phyloP scores from a whole-genome alignment of 2,329 filamentous ascomycete genomes.

The Curvularia hawaiiensis region DNA sequence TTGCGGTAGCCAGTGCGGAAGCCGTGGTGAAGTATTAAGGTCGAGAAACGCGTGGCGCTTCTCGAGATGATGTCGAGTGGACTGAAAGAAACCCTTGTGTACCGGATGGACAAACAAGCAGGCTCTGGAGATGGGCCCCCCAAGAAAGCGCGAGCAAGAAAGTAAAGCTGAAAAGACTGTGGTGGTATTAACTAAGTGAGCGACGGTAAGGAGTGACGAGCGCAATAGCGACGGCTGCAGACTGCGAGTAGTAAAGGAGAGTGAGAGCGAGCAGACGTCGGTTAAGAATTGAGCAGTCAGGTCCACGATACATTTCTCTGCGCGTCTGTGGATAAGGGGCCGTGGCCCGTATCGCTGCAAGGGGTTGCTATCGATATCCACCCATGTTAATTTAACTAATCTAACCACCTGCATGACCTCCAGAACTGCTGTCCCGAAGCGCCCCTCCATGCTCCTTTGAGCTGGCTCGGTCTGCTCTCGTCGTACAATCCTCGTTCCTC shows the following conservation, averaged over 20 bases:
- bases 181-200: slow-evolving; percentile 30
- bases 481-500: slow-evolving; percentile 24
- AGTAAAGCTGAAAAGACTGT: slow-evolving; percentile 26
- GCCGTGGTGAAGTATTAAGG: slow-evolving; percentile 51
- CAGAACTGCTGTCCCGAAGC: slow-evolving; percentile 26
- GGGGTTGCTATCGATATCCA: slow-evolving; percentile 42
- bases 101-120: slow-evolving; percentile 6
- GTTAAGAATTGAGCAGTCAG: slow-evolving; percentile 27
- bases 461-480: slow-evolving; percentile 27
- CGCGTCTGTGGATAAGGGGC: slow-evolving; percentile 30
- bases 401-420: slow-evolving; percentile 42
- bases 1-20: slow-evolving; percentile 62
- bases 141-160: slow-evolving; percentile 22
- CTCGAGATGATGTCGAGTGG: slow-evolving; percentile 25
- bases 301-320: slow-evolving; percentile 38
- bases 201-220: slow-evolving; percentile 35
- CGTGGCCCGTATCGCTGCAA: slow-evolving; percentile 32
- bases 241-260: slow-evolving; percentile 22
- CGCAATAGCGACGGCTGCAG: slow-evolving; percentile 27
- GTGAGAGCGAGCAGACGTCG: slow-evolving; percentile 19
- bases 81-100: slow-evolving; percentile 14
- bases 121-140: slow-evolving; percentile 21
- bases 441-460: slow-evolving; percentile 34
- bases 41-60: slow-evolving; percentile 47
- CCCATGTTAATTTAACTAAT: slow-evolving; percentile 44